Base-by-base conservation (phyloP, 805 yeast genomes). In the Lipomyces chichibuensis region DNA sequence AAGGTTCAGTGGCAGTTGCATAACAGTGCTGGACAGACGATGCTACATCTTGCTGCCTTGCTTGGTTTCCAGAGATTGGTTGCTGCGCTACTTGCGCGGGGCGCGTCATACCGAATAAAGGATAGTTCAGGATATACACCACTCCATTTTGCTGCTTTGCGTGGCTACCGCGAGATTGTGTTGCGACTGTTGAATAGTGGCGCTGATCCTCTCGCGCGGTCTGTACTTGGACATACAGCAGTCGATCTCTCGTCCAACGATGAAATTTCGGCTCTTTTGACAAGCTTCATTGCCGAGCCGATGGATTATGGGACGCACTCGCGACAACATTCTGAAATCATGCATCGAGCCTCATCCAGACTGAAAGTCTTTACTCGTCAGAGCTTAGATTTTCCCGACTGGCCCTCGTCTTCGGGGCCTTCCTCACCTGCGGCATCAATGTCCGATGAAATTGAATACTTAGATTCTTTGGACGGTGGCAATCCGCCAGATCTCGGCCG, bases 121-220 rank as follows among this genome's bases (percentile, higher is more conserved):
- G 99, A 95, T 76, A 82, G 84, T 55, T 90, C 88, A 75, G 97
- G 97, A 0, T 85, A 85, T 69, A 88, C 97, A 0, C 97, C 99
- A 3, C 80, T 95, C 65, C 97, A 93, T 77, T 88, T 90, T 75
- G 97, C 98, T 0, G 85, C 92, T 39, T 76, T 93, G 72, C 82
- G 83, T 71, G 97, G 97, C 39, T 84, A 89, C 74, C 80, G 90
- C 61, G 88, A 84, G 58, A 81, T 89, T 52, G 89, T 91, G 68
- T 82, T 84, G 56, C 74, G 88, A 55, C 81, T 91, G 69, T 75
- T 88, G 54, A 87, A 83, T 49, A 87, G 89, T 75, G 88, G 87
- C 61, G 89, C 94, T 0, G 86, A 85, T 71, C 77, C 84, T 69
- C 80, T 82, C 51, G 76, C 83, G 65, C 84, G 79, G 73, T 82